These are phyloP conservation scores for Henningerozyma blattae DNA, from an alignment of 805 yeast species.

Conservation along the genomic window DNA sequence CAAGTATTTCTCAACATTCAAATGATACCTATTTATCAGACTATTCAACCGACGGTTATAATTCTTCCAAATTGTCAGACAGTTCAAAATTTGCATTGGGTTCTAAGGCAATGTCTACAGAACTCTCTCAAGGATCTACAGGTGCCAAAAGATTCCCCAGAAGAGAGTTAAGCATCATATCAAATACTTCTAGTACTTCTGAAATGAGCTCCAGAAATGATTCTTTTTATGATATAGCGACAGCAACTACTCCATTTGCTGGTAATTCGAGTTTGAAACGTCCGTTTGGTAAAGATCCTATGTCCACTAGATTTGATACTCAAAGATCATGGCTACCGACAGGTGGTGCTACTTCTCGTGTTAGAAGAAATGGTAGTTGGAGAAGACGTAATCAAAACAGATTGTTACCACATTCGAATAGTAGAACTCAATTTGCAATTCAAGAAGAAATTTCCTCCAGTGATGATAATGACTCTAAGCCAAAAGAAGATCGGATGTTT, in stretches of 20 bases:
- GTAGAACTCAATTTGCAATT: slow-evolving; percentile 18
- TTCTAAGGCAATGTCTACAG: background rate
- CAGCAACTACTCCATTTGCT: slow-evolving; percentile 18
- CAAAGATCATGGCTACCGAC: slow-evolving; percentile 9
- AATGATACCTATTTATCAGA: slow-evolving; percentile 38
- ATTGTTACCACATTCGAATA: slow-evolving; percentile 8
- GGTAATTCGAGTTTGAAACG: slow-evolving; percentile 6
- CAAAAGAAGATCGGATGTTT: slow-evolving; percentile 5
- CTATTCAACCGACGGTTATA: slow-evolving; percentile 29
- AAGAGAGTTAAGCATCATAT: slow-evolving; percentile 26
- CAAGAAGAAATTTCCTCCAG: slow-evolving; percentile 21
- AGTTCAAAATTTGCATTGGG: slow-evolving; percentile 4
- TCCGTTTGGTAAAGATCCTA: slow-evolving; percentile 10
- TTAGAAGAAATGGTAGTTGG: slow-evolving; percentile 7
- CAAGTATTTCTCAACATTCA: slow-evolving; percentile 37
- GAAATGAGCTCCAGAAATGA: slow-evolving; percentile 30
- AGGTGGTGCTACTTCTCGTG: slow-evolving; percentile 4
- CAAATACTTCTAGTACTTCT: slow-evolving; percentile 28
- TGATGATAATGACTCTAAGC: slow-evolving; percentile 6
- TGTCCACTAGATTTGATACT: slow-evolving; percentile 14
- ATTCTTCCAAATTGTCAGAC: slow-evolving; percentile 6
- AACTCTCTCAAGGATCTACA: background rate
- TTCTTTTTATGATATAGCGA: slow-evolving; percentile 29
- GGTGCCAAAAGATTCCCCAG: slow-evolving; percentile 16
- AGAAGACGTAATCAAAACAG: slow-evolving; percentile 17